phyloP scores from a whole-genome alignment of 1,284 basidiomycete species.

The Moniliophthora roreri region DNA sequence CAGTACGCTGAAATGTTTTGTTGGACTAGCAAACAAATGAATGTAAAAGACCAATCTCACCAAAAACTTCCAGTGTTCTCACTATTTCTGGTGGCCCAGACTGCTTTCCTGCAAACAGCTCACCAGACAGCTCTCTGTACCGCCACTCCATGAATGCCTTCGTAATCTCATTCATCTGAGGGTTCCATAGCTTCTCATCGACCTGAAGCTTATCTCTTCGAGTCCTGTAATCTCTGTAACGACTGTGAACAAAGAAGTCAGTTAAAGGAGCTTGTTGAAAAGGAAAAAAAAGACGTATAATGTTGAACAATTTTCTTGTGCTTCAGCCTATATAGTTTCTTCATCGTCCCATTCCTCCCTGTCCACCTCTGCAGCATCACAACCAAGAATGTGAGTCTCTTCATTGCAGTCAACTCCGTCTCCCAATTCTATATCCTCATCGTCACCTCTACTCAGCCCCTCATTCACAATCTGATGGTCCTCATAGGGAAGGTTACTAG shows the following conservation, averaged over 20 bases:
- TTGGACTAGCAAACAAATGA: neutral
- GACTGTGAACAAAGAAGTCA: neutral
- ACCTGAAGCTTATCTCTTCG: constrained; percentile 1
- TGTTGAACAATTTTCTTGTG: neutral
- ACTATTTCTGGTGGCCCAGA: neutral
- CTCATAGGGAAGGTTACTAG: too few relatives aligned
- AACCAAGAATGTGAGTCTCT: too few relatives aligned
- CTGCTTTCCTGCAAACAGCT: neutral
- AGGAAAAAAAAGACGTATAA: neutral
- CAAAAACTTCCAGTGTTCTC: neutral
- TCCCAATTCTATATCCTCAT: too few relatives aligned
- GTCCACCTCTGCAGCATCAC: too few relatives aligned
- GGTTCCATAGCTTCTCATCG: constrained; percentile 2
- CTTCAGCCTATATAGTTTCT: neutral
- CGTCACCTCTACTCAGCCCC: too few relatives aligned
- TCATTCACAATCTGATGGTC: too few relatives aligned
- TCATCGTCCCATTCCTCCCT: neutral
- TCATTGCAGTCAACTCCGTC: too few relatives aligned
- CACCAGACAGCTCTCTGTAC: neutral
- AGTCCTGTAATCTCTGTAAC: neutral
- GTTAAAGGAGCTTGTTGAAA: neutral
- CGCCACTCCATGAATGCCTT: constrained; percentile 1
- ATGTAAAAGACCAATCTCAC: constrained; percentile 1
- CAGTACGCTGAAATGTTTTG: neutral
- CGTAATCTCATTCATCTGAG: neutral